Evolutionary conservation across 148 eudicot genomes (phyloP), one percentile per base, ranked within the genome.

Genomic region (Euryodendron excelsum): DNA sequence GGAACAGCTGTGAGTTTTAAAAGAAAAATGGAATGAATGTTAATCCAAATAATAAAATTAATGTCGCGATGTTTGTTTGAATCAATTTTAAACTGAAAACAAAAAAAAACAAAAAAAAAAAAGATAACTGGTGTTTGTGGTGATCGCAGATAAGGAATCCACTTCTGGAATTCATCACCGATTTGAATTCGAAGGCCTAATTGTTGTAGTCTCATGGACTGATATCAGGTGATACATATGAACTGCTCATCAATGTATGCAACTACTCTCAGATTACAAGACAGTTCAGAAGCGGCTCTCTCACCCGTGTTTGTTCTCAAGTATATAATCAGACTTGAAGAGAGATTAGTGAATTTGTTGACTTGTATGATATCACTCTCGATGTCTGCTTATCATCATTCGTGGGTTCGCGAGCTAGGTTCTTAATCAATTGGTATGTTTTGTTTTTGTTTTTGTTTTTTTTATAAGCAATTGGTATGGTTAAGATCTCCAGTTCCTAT

Each of bases 121-220:
- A n/a, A n/a, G n/a, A n/a, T n/a, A n/a, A n/a, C n/a, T 9, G 7
- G 45, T 4, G 39, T 15, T 18, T 7, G 30, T 14, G 25, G 6
- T 39, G 52, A 20, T 61, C 76, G 69, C 87, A 94, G 98, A 81
- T 94, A 65, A 97, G 97, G 68, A 94, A 91, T 83, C 98, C 97
- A 45, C 85, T 91, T 52, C 78, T 92, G 72, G 94, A 92, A 63
- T 91, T 91, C 83, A 85, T 88, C 81, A 86, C 88, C 5, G 95
- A 94, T 74, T 86, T 89, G 79, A 89, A 91, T 68, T 81, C 90
- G 15, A 73, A 77, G 65, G 90, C 82, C 4, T 97, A 87, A 72
- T 94, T 82, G 77, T 78, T 84, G 0, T 94, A 93, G 97, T 88
- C 97, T 18, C 98, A 91, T 73, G 95, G 97, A 3, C 55, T 94